Conservation (phyloP, 805 yeast species). For the Yamadazyma sp. region DNA sequence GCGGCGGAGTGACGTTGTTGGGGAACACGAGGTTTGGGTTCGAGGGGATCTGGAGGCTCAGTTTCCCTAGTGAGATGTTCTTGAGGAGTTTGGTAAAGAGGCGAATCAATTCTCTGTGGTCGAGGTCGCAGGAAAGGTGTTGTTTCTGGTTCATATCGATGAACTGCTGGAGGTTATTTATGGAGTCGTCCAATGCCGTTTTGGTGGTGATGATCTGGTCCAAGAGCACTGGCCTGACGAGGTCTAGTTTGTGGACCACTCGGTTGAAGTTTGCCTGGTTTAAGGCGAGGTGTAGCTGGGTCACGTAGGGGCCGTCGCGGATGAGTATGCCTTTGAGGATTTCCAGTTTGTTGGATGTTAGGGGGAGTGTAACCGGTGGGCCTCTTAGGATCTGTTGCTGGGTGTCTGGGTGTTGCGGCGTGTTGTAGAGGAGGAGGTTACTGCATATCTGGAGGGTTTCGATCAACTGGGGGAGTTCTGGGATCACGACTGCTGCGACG, state of each 20-base stretch:
- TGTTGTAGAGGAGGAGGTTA: slow-evolving; percentile 35
- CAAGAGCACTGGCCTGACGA: slow-evolving; percentile 36
- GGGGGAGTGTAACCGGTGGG: slow-evolving; percentile 53
- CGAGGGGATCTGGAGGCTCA: slow-evolving; percentile 38
- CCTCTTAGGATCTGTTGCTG: slow-evolving; percentile 27
- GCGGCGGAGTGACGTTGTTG: slow-evolving; percentile 39
- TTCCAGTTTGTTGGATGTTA: slow-evolving; percentile 55
- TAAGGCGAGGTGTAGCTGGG: slow-evolving; percentile 45
- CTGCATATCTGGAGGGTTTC: slow-evolving; percentile 41
- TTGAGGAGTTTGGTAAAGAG: slow-evolving; percentile 27
- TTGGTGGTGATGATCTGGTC: slow-evolving; percentile 50
- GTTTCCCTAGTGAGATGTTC: slow-evolving; percentile 35
- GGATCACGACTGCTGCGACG: slow-evolving; percentile 20
- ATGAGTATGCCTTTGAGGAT: slow-evolving; percentile 60
- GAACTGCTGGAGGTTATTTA: slow-evolving; percentile 23
- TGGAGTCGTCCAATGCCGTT: slow-evolving; percentile 36
- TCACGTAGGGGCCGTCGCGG: slow-evolving; percentile 53
- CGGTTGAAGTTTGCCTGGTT: slow-evolving; percentile 43
- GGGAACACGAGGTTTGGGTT: slow-evolving; percentile 61
- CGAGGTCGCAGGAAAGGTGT: slow-evolving; percentile 1
- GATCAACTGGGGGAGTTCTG: slow-evolving; percentile 32
- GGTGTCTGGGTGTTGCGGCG: slow-evolving; percentile 16
- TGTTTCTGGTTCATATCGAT: slow-evolving; percentile 2
- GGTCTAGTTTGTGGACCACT: slow-evolving; percentile 26
- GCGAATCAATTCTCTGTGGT: slow-evolving; percentile 19